Percentiles rank a stretch among this genome's conserved stretches.
Conservation (phyloP, 2,329 filamentous ascomycete genomes). For the Curvularia verruculosa region DNA sequence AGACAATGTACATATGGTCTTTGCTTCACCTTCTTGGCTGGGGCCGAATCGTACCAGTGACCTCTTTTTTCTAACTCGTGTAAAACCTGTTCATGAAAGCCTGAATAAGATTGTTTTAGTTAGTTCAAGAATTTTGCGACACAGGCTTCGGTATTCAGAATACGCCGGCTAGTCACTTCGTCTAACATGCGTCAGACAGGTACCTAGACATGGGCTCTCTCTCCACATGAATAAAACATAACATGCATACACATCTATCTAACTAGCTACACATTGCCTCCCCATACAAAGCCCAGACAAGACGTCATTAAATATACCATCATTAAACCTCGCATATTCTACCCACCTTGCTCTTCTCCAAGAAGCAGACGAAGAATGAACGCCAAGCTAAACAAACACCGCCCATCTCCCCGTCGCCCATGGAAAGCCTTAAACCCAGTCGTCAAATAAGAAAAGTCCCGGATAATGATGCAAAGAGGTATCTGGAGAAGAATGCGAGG, state of each 20-base stretch:
- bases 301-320: neutral
- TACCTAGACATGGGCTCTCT: neutral
- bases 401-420: neutral
- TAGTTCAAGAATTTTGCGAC: neutral
- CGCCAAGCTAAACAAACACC: neutral
- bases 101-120: neutral
- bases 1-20: neutral
- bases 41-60: neutral
- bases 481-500: slow-evolving; percentile 10
- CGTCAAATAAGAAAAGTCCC: neutral
- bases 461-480: slow-evolving; percentile 20
- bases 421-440: neutral
- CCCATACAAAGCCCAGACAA: neutral
- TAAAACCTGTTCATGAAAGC: neutral
- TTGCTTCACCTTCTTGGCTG: neutral
- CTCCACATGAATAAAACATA: neutral
- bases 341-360: neutral
- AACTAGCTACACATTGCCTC: neutral
- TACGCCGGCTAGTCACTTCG: neutral
- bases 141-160: neutral
- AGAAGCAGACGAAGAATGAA: neutral
- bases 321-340: neutral
- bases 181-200: neutral
- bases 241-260: slow-evolving; percentile 1
- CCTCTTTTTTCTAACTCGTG: neutral